Evolutionary conservation across 495 filamentous ascomycete species (phyloP).

Genomic region (Wilcoxina mikolae): DNA sequence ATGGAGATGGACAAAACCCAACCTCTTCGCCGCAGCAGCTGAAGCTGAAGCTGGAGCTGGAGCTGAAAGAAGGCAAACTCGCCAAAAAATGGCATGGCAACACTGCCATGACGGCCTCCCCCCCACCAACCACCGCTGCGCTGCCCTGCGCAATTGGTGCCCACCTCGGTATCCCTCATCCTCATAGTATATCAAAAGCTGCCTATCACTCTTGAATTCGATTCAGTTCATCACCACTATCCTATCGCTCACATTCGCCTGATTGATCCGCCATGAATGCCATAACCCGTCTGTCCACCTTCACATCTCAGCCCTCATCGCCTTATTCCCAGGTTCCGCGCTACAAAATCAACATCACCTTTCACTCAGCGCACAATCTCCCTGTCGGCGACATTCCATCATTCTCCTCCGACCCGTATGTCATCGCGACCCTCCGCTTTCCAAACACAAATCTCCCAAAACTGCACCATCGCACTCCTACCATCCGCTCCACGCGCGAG

Average conservation of each 20-base stretch:
- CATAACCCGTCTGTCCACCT: background rate
- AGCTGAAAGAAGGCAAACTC: no score
- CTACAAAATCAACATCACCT: slow-evolving; percentile 72
- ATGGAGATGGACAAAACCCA: no score
- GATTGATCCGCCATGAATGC: no score
- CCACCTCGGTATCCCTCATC: no score
- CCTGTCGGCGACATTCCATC: slow-evolving; percentile 66
- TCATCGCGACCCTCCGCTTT: slow-evolving; percentile 48
- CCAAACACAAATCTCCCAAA: slow-evolving; percentile 46
- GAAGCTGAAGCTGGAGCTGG: no score
- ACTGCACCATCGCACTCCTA: slow-evolving; percentile 59
- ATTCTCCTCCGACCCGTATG: slow-evolving; percentile 71
- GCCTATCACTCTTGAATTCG: background rate
- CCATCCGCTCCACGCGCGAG: slow-evolving; percentile 51
- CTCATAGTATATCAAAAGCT: no score
- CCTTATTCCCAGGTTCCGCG: background rate
- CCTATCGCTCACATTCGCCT: no score
- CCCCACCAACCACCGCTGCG: no score
- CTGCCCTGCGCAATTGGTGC: no score
- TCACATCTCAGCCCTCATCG: background rate
- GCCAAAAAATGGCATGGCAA: no score
- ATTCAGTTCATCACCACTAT: background rate
- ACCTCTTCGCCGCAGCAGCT: no score
- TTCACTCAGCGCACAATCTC: slow-evolving; percentile 64
- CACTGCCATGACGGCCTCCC: no score